Conservation (phyloP, 2,329 filamentous ascomycete species). For the Trichoderma sp. region DNA sequence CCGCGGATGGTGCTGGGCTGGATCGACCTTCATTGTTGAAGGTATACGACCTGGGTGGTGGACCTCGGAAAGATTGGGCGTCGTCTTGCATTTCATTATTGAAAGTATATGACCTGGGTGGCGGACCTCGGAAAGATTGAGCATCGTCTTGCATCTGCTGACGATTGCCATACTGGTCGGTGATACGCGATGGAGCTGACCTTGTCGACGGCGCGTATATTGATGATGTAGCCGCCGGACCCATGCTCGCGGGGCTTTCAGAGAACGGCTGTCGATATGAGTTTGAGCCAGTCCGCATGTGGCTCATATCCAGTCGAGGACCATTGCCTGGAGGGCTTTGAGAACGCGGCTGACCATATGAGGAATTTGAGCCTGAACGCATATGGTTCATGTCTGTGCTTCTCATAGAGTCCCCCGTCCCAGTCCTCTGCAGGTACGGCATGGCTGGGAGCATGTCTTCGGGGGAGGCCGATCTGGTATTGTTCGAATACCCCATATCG, state of each 20-base stretch:
- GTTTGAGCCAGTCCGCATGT: slow-evolving; percentile 23
- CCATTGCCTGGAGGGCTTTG: slow-evolving; percentile 34
- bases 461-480: slow-evolving; percentile 35
- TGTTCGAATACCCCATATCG: slow-evolving; percentile 55
- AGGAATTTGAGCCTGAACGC: slow-evolving; percentile 22
- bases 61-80: slow-evolving; percentile 19
- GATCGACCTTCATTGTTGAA: slow-evolving; percentile 12
- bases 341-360: slow-evolving; percentile 24
- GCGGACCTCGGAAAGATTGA: neutral
- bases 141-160: slow-evolving; percentile 15
- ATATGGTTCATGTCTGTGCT: slow-evolving; percentile 28
- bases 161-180: slow-evolving; percentile 30
- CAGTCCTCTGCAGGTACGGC: slow-evolving; percentile 34
- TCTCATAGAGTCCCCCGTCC: slow-evolving; percentile 38
- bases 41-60: neutral
- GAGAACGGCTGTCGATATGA: slow-evolving; percentile 27
- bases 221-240: slow-evolving; percentile 29
- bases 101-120: slow-evolving; percentile 1
- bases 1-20: slow-evolving; percentile 22
- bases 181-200: slow-evolving; percentile 33
- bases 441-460: slow-evolving; percentile 29
- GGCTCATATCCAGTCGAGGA: slow-evolving; percentile 22
- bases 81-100: slow-evolving; percentile 10
- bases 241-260: slow-evolving; percentile 33
- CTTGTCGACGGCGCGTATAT: slow-evolving; percentile 34